These are phyloP conservation scores for Cicer cuneatum DNA, from an alignment of 306 rosid genomes.

Conservation along the genomic window DNA sequence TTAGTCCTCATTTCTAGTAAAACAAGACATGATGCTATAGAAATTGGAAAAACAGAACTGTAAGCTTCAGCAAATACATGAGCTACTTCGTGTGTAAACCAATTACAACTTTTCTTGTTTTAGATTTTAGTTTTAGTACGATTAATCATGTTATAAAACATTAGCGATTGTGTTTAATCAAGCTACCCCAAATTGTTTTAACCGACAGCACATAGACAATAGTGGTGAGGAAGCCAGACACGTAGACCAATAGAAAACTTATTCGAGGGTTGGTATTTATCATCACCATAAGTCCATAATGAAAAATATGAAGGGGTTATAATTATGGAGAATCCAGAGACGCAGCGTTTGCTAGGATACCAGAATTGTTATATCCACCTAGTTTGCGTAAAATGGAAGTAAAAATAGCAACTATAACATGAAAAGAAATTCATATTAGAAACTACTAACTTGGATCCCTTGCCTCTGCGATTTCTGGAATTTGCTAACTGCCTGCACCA, in stretches of 20 bases:
- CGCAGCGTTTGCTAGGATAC: not conserved
- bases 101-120: slow-evolving; percentile 20
- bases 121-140: slow-evolving; percentile 26
- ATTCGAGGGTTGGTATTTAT: slow-evolving; percentile 8
- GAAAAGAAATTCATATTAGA: not conserved
- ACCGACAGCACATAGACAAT: not conserved
- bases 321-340: not conserved
- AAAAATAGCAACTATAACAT: not conserved
- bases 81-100: slow-evolving; percentile 1
- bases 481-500: not conserved
- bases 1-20: slow-evolving; percentile 19
- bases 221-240: not conserved
- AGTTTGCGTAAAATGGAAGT: not conserved
- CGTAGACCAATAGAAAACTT: slow-evolving; percentile 14
- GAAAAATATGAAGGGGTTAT: not conserved
- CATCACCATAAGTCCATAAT: not conserved
- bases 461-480: not conserved
- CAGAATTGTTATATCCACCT: not conserved
- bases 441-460: slow-evolving; percentile 4
- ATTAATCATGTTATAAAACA: slow-evolving; percentile 12
- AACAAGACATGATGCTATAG: slow-evolving; percentile 1
- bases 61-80: slow-evolving; percentile 12
- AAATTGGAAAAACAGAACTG: slow-evolving; percentile 19
- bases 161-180: not conserved
- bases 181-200: slow-evolving; percentile 13